phyloP scores from a whole-genome alignment of 2,329 filamentous ascomycete genomes.

The Clarireedia monteithiana region DNA sequence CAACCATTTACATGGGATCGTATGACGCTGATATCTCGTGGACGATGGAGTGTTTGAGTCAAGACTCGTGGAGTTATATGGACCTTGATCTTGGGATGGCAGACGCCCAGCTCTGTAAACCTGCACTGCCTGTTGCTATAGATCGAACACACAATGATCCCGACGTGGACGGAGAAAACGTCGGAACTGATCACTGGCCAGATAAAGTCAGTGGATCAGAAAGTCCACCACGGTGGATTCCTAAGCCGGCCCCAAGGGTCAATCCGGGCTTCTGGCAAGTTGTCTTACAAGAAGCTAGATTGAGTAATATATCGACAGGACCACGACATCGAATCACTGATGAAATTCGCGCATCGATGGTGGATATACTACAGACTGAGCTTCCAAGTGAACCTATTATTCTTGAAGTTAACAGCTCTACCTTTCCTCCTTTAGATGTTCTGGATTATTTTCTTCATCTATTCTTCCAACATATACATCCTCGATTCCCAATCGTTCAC shows the following conservation, averaged over 20 bases:
- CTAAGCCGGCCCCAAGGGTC: constrained; percentile 16
- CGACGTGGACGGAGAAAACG: constrained; percentile 21
- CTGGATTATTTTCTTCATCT: constrained; percentile 25
- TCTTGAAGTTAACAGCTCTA: constrained; percentile 17
- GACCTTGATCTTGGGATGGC: background rate
- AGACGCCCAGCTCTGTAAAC: background rate
- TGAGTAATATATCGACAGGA: constrained; percentile 10
- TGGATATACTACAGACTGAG: constrained; percentile 10
- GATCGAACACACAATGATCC: constrained; percentile 10
- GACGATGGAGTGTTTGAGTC: constrained; percentile 18
- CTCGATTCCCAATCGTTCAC: constrained; percentile 23
- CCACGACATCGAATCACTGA: constrained; percentile 19
- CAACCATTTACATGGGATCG: constrained; percentile 22
- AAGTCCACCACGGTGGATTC: constrained; percentile 9
- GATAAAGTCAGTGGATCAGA: constrained; percentile 18
- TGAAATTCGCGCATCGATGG: constrained; percentile 14
- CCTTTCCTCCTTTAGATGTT: constrained; percentile 23
- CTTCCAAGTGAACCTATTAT: constrained; percentile 3
- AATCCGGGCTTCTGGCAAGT: constrained; percentile 23
- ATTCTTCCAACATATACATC: constrained; percentile 24
- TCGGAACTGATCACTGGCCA: constrained; percentile 23
- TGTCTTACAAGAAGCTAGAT: constrained; percentile 21
- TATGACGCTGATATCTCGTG: constrained; percentile 28
- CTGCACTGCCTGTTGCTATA: background rate
- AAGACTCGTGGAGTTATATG: constrained; percentile 7